Base-by-base conservation (phyloP, 345 rosid species). In the Gossypium anomalum region DNA sequence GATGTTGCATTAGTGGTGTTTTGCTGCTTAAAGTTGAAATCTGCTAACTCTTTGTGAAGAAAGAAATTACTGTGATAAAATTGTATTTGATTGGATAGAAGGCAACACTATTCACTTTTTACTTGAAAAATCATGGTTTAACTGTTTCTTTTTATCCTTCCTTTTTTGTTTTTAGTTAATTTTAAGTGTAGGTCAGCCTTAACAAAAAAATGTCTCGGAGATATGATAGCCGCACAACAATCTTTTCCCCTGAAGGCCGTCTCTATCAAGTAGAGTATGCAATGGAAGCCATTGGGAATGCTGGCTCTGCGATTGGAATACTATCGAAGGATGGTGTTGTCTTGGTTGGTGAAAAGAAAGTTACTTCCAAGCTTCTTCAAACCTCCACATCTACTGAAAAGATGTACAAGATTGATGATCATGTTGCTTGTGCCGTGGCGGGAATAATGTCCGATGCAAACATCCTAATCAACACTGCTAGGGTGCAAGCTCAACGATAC, bases 161-260 rank as follows among this genome's bases (percentile, higher is more conserved):
- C 48, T 9, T 43, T 55, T 45, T 0, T 29, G 56, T 59, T 72
- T 45, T 56, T 43, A 4, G 67, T 61, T 73, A 17, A 22, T 51
- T 56, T 47, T 11, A n/a, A 70, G 57, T 60, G 52, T 72, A 8
- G 15, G 60, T 22, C 9, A 72, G 57, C 67, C n/a, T 5, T 59
- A 27, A 61, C 41, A 34, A 25, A 25, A 88, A 71, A 85, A 94
- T 94, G 98, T 92, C 98, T 80, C 89, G 98, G 67, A 92, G 98
- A 85, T 94, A 91, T 76, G 98, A 94, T 87, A 94, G 98, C 81
- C 97, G 98, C 68, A 94, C 98, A 5, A 94, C 98, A 38, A 94
- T 94, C 81, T 94, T 94, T 88, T 94, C 98, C 55, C 98, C 98
- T 10, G 98, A 94, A 85, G 98, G 98, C 38, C 98, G 98, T 77